Percentiles rank a stretch among this genome's conserved stretches.
These are phyloP conservation scores for Babesia ovis DNA, from an alignment of 169 alveolate species.

Conservation along the genomic window DNA sequence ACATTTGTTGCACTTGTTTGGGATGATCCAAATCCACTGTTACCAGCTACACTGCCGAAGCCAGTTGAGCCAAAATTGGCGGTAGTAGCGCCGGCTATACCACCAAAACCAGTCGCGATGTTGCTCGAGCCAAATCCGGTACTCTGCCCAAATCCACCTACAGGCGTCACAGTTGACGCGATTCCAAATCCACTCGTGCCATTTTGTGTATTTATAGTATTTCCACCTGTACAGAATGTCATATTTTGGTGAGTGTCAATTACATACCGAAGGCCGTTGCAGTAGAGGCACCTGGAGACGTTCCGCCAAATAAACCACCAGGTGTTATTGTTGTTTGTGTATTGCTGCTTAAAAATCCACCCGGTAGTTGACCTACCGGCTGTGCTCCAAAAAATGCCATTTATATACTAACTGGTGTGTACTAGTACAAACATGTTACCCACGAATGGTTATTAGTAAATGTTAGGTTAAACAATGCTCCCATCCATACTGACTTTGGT, in stretches of 20 bases:
- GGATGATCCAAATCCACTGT: conserved; percentile 7
- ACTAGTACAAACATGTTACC: background rate
- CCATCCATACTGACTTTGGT: conserved; percentile 64
- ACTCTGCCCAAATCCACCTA: background rate
- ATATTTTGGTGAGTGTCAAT: background rate
- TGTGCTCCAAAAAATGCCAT: conserved; percentile 33
- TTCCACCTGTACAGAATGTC: background rate
- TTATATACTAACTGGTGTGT: background rate
- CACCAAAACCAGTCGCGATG: background rate
- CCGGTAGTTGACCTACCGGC: background rate
- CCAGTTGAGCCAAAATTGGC: conserved; percentile 5
- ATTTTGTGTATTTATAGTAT: background rate
- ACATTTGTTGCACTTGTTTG: background rate
- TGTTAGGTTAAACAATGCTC: conserved; percentile 1
- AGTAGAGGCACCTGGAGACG: background rate
- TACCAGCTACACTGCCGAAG: conserved; percentile 5
- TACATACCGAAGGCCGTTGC: conserved; percentile 18
- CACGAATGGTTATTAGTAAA: background rate
- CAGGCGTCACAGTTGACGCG: conserved; percentile 4
- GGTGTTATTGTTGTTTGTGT: background rate
- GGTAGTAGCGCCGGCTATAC: background rate
- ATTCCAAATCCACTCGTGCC: background rate
- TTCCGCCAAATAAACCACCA: conserved; percentile 10
- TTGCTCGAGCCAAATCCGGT: conserved; percentile 7
- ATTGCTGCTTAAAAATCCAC: conserved; percentile 11